Base-by-base conservation (phyloP, 225 moss, liverwort and hornwort genomes). In the Physcomitrium patens region DNA sequence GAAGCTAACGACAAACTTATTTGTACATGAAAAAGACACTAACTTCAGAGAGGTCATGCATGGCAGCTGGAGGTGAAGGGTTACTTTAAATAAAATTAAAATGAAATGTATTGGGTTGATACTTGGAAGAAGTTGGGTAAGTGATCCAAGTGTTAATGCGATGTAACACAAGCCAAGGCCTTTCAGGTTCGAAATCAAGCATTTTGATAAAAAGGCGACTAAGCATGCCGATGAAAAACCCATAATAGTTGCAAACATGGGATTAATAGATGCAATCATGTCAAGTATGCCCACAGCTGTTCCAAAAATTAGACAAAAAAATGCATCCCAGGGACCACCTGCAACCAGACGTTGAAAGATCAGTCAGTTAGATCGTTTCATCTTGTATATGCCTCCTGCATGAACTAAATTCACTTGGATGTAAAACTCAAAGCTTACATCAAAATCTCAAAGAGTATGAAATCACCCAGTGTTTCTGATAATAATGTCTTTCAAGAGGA, bases 91-190 rank as follows among this genome's bases (percentile, higher is more conserved):
- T 37, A 4, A 37, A 37, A 37, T 48, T 23, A 55, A 0, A 58
- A 19, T n/a, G 59, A 72, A 41, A 71, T 3, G 17, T 51, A 65
- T 8, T 26, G 10, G 17, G 74, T 11, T 64, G 57, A 66, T 69
- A 92, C 88, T 90, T 74, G 94, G 94, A 70, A 96, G 89, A 23
- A 92, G 88, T 88, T 94, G 92, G 52, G 92, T 79, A 57, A 96
- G 85, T 0, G 94, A 72, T 62, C 88, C 89, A 53, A 96, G 84
- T 18, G 94, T 91, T 80, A 96, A 77, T 10, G 96, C 73, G 24
- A 91, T 79, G 79, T 92, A 94, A 71, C 96, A 96, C 17, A 96
- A 60, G 7, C 55, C 67, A 31, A 87, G 78, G n/a, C 45, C 10
- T 7, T 52, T 60, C 56, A 96, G 81, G 49, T 82, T 86, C 67